phyloP scores from a whole-genome alignment of 1,139 yeast genomes.

The Suhomyces bribrorum region DNA sequence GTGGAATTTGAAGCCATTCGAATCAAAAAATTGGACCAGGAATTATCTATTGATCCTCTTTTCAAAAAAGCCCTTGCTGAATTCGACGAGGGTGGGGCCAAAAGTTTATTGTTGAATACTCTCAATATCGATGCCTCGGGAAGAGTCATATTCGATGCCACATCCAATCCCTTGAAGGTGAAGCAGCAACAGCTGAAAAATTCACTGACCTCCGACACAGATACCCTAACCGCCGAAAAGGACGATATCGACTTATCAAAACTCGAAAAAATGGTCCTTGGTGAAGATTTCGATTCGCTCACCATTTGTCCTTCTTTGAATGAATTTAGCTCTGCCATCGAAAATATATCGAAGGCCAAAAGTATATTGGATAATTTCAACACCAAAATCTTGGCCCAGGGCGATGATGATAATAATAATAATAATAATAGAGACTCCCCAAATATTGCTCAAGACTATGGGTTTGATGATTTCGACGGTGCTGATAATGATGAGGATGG shows the following conservation, averaged over 20 bases:
- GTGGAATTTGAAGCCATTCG: slow-evolving; percentile 61
- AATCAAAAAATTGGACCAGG: slow-evolving; percentile 73
- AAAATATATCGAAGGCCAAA: slow-evolving; percentile 60
- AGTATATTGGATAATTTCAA: slow-evolving; percentile 23
- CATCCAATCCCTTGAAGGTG: slow-evolving; percentile 30
- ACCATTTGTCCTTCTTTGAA: slow-evolving; percentile 65
- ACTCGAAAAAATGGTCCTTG: slow-evolving; percentile 27
- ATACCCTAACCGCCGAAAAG: slow-evolving; percentile 14
- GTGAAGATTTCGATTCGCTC: slow-evolving; percentile 35
- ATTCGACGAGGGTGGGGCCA: slow-evolving; percentile 95
- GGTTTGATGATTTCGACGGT: slow-evolving; percentile 28
- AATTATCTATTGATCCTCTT: slow-evolving; percentile 79
- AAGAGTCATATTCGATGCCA: slow-evolving; percentile 64
- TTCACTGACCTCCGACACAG: too few species aligned
- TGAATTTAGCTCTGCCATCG: slow-evolving; percentile 56
- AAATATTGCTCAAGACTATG: slow-evolving; percentile 26
- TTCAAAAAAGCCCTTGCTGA: slow-evolving; percentile 88
- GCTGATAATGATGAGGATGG: slow-evolving; percentile 17
- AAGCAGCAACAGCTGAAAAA: slow-evolving; percentile 15
- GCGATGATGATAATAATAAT: slow-evolving; percentile 16
- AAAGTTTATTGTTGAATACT: slow-evolving; percentile 74
- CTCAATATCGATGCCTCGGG: slow-evolving; percentile 59
- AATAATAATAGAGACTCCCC: background rate
- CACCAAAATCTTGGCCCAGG: slow-evolving; percentile 30
- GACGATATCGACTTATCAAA: slow-evolving; percentile 21